Evolutionary conservation across 768 basidiomycete genomes (phyloP).

Genomic region (Russula vinacea): DNA sequence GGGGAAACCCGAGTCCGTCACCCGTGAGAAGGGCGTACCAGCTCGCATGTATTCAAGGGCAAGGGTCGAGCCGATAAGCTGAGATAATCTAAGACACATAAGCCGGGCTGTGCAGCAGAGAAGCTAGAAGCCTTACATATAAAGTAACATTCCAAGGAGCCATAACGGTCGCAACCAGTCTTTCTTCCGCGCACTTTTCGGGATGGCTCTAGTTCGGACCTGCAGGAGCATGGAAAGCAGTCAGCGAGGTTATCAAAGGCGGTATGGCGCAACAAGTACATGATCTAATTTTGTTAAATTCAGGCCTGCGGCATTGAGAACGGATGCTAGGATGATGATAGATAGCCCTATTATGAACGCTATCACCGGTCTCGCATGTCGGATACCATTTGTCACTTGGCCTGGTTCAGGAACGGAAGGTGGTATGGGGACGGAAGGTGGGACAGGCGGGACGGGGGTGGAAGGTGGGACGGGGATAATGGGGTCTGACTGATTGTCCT

Average conservation of each 20-base stretch:
- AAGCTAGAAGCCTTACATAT: slow-evolving; percentile 60
- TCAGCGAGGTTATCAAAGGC: background rate
- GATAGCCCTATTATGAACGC: slow-evolving; percentile 81
- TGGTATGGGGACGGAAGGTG: background rate
- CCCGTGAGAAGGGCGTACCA: slow-evolving; percentile 41
- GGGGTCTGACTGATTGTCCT: slow-evolving; percentile 13
- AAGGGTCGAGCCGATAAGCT: slow-evolving; percentile 82
- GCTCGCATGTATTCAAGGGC: slow-evolving; percentile 88
- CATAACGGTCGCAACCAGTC: slow-evolving; percentile 86
- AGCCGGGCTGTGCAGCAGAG: slow-evolving; percentile 9
- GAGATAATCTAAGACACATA: slow-evolving; percentile 56
- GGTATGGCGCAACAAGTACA: slow-evolving; percentile 36
- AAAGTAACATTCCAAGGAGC: slow-evolving; percentile 90
- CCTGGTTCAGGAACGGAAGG: background rate
- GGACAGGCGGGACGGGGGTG: no score
- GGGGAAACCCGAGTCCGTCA: slow-evolving; percentile 5
- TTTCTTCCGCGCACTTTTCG: slow-evolving; percentile 65
- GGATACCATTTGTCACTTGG: slow-evolving; percentile 27
- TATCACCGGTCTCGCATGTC: slow-evolving; percentile 55
- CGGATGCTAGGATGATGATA: slow-evolving; percentile 78
- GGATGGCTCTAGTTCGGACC: slow-evolving; percentile 72
- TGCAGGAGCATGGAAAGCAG: slow-evolving; percentile 32
- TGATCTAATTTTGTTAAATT: slow-evolving; percentile 95
- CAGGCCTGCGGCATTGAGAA: slow-evolving; percentile 89
- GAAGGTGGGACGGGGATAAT: slow-evolving; percentile 2